Base-by-base conservation (phyloP, 2,329 filamentous ascomycete genomes). In the Emydomyces testavorans region DNA sequence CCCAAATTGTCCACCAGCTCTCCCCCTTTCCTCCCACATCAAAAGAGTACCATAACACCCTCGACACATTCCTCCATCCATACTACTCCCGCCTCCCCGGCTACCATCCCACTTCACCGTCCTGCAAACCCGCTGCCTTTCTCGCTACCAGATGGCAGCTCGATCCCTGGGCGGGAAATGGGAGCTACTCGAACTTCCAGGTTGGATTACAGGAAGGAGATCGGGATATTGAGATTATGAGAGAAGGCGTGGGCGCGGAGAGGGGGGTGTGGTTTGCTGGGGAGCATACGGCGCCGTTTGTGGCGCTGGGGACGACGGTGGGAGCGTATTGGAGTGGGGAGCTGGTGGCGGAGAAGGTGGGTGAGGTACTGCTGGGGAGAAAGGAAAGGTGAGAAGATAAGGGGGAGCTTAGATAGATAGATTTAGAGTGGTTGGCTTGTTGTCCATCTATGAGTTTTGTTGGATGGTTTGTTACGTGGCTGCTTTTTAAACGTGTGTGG, bases 281-380 rank as follows among this genome's bases (percentile, higher is more conserved):
- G 0, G 88, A 94, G 66, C 88, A 94, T 66, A 94, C 87, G 18
- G 82, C 86, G 47, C 88, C 89, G 3, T 94, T 94, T 68, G 80
- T 93, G 23, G 88, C 85, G 8, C 65, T 95, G 52, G 90, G 89
- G 0, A 95, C 89, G 3, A 84, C 82, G 10, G 93, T 87, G 0
- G 90, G 90, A 0, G 90, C 90, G 8, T 95, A 87, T 63, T 94
- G 86, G 86, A 87, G 84, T 62, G 89, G 89, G 1, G 86, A 94
- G 68, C 76, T 75, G 16, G 84, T 88, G 28, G 88, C 76, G 1
- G 75, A 71, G 62, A 76, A 80, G 59, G 56, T 71, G 21, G 53
- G 46, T 46, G 50, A 50, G 16, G 23, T 37, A n/a, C n/a, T n/a
- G 7, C n/a, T 48, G 16, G 23, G 35, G 24, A 13, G 28, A 4